phyloP scores from a whole-genome alignment of 371 early-diverging fungal genomes.

The Encephalitozoon intestinalis region DNA sequence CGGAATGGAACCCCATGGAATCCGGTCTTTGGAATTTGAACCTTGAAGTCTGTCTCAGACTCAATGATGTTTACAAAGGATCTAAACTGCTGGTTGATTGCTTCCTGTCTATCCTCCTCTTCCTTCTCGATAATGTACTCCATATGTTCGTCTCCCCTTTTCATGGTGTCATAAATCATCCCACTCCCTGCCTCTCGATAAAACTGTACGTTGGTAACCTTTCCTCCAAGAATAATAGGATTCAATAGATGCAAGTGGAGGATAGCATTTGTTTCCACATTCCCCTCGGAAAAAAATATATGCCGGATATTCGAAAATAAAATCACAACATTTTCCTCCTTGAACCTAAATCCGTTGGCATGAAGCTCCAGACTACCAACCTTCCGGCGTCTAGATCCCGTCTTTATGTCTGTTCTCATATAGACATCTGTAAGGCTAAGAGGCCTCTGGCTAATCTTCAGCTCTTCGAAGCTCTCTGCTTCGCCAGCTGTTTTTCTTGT shows the following conservation, averaged over 20 bases:
- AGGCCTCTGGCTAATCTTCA: slow-evolving; percentile 42
- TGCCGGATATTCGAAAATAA: slow-evolving; percentile 93
- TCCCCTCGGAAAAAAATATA: slow-evolving; percentile 92
- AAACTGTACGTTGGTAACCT: slow-evolving; percentile 91
- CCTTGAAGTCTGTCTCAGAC: slow-evolving; percentile 68
- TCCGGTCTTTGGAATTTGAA: slow-evolving; percentile 81
- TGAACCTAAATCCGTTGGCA: slow-evolving; percentile 61
- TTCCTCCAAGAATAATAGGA: slow-evolving; percentile 89
- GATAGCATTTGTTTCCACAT: slow-evolving; percentile 80
- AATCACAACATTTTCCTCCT: slow-evolving; percentile 64
- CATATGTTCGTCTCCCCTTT: slow-evolving; percentile 74
- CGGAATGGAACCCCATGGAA: slow-evolving; percentile 91
- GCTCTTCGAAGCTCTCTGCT: slow-evolving; percentile 49
- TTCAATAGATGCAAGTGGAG: slow-evolving; percentile 87
- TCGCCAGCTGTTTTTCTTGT: slow-evolving; percentile 29
- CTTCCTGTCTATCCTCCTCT: slow-evolving; percentile 84
- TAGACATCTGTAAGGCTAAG: slow-evolving; percentile 65
- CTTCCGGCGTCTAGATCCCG: slow-evolving; percentile 69
- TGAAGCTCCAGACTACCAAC: slow-evolving; percentile 64
- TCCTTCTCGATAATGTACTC: slow-evolving; percentile 90
- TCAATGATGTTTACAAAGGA: slow-evolving; percentile 79
- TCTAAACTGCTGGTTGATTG: slow-evolving; percentile 84
- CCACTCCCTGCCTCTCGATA: slow-evolving; percentile 87
- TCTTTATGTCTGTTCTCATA: slow-evolving; percentile 82
- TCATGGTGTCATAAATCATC: slow-evolving; percentile 88